Evolutionary conservation across 176 grass and related monocot species (phyloP).

Genomic region (Zoysia pacifica): DNA sequence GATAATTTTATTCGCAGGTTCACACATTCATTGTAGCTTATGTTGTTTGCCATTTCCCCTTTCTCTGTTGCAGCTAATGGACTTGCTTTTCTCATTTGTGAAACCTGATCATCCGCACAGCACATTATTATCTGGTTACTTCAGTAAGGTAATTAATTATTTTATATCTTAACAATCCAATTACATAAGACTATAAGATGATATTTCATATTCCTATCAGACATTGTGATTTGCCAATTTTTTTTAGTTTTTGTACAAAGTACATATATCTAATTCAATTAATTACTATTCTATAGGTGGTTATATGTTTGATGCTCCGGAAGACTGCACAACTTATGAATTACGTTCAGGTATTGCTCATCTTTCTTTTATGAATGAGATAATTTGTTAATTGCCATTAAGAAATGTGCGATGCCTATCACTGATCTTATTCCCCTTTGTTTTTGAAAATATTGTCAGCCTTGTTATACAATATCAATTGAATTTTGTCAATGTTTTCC

Average conservation of each 20-base stretch:
- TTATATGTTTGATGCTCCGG: slow-evolving; percentile 88
- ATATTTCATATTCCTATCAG: background rate
- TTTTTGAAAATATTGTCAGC: background rate
- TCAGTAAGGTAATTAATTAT: slow-evolving; percentile 84
- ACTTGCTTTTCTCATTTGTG: slow-evolving; percentile 95
- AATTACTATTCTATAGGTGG: slow-evolving; percentile 64
- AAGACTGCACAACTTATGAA: slow-evolving; percentile 75
- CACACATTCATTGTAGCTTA: slow-evolving; percentile 25
- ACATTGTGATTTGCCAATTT: background rate
- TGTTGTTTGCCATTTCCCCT: slow-evolving; percentile 9
- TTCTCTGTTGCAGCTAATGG: slow-evolving; percentile 75
- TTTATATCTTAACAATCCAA: slow-evolving; percentile 14
- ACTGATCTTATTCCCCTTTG: background rate
- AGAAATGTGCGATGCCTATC: background rate
- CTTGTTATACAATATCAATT: background rate
- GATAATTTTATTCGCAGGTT: slow-evolving; percentile 20
- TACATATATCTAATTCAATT: slow-evolving; percentile 9
- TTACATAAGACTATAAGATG: background rate
- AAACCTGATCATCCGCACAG: slow-evolving; percentile 81
- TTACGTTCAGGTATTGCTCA: slow-evolving; percentile 87
- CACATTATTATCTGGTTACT: slow-evolving; percentile 91
- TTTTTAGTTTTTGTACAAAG: too few species aligned
- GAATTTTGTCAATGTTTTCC: too few species aligned
- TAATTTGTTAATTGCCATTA: slow-evolving; percentile 6
- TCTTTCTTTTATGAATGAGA: background rate